phyloP scores from a whole-genome alignment of 345 rosid genomes.

The Moringa oleifera region DNA sequence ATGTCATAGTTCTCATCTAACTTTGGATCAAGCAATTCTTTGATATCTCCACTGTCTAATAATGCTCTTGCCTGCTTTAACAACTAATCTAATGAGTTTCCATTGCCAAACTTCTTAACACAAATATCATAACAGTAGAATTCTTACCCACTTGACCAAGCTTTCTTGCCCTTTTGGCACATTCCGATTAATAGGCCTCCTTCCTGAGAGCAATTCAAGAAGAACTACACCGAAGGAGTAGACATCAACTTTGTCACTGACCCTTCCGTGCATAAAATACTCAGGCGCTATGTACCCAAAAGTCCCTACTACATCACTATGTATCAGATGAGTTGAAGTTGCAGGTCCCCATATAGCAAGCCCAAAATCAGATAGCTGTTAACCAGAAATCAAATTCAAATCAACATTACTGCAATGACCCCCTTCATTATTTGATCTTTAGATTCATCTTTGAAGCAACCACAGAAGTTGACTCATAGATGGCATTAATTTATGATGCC shows the following conservation, averaged over 20 bases:
- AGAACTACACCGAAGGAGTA: conserved; percentile 54
- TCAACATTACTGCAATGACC: no score
- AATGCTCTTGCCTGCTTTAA: conserved; percentile 35
- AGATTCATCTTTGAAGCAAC: no score
- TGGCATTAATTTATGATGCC: no score
- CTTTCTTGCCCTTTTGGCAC: conserved; percentile 23
- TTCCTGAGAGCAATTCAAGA: conserved; percentile 48
- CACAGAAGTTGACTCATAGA: no score
- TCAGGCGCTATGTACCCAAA: conserved; percentile 63
- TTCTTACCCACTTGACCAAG: conserved; percentile 48
- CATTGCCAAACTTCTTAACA: no score
- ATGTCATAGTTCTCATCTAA: conserved; percentile 23
- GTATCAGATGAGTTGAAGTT: conserved; percentile 21
- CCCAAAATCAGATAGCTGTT: conserved; percentile 53
- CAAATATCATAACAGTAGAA: neutral
- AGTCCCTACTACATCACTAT: conserved; percentile 39
- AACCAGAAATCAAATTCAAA: no score
- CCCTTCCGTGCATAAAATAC: conserved; percentile 46
- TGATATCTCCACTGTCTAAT: conserved; percentile 27
- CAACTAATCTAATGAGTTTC: neutral
- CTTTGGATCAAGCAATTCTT: conserved; percentile 30
- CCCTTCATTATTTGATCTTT: no score
- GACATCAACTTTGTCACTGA: conserved; percentile 42
- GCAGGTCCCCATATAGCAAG: conserved; percentile 47
- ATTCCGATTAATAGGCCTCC: conserved; percentile 28